phyloP scores from a whole-genome alignment of 768 basidiomycete species.

The Tephrocybe sp. region DNA sequence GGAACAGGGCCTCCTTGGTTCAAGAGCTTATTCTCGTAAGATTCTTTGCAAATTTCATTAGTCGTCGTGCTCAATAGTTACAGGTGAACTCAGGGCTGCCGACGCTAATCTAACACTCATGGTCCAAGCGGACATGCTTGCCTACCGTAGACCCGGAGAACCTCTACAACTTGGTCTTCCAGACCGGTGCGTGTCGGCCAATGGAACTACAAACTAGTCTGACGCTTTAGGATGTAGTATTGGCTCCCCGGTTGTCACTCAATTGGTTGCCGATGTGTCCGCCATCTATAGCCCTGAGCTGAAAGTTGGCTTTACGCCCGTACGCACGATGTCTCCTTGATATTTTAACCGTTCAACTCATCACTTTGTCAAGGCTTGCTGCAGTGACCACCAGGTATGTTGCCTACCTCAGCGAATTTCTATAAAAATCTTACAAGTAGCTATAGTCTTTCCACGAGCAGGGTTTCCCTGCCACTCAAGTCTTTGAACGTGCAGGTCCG shows the following conservation, averaged over 20 bases:
- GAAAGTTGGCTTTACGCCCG: conserved; percentile 63
- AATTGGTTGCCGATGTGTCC: conserved; percentile 75
- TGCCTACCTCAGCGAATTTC: background rate
- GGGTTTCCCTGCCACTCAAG: conserved; percentile 84
- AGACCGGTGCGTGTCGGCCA: conserved; percentile 43
- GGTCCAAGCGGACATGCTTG: conserved; percentile 93
- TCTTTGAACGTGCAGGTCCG: conserved; percentile 85
- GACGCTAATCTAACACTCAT: conserved; percentile 76
- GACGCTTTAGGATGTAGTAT: conserved; percentile 51
- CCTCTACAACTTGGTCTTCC: conserved; percentile 85
- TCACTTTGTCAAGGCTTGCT: conserved; percentile 59
- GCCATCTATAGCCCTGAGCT: conserved; percentile 82
- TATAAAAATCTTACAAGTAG: background rate
- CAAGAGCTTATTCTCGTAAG: conserved; percentile 77
- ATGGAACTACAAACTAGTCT: background rate
- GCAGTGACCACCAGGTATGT: conserved; percentile 84
- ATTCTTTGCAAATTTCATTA: conserved; percentile 9
- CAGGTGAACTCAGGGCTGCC: conserved; percentile 57
- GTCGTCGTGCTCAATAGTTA: background rate
- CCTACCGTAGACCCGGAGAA: conserved; percentile 76
- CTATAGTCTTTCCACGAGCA: conserved; percentile 74
- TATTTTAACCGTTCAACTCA: background rate
- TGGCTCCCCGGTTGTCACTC: conserved; percentile 72
- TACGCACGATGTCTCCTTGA: conserved; percentile 27
- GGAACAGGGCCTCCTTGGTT: conserved; percentile 86